Percentiles rank a stretch among this genome's conserved stretches.
phyloP scores from a whole-genome alignment of 495 filamentous ascomycete species.

The Xylaria nigripes region DNA sequence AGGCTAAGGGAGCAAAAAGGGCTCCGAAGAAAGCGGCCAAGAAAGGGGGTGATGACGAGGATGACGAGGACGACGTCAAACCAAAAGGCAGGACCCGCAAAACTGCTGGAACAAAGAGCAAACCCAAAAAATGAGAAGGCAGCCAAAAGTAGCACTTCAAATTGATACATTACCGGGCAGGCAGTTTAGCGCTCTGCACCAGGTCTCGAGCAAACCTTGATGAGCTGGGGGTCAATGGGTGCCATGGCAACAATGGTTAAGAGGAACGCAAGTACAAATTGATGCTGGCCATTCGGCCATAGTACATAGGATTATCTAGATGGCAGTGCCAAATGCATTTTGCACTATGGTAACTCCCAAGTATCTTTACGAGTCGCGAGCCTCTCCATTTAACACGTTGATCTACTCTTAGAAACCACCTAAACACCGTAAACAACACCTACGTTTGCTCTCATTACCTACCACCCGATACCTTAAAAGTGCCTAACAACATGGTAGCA shows the following conservation, averaged over 20 bases:
- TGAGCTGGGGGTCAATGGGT: background rate
- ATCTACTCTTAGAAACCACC: background rate
- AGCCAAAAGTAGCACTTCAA: background rate
- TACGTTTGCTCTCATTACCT: too few relatives aligned
- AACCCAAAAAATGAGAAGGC: constrained; percentile 28
- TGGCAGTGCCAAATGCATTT: background rate
- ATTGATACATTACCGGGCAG: background rate
- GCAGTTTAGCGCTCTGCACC: background rate
- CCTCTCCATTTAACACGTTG: background rate
- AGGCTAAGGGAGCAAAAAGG: constrained; percentile 47
- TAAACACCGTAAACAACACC: background rate
- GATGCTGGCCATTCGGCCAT: background rate
- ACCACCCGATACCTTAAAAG: too few relatives aligned
- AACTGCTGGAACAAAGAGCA: constrained; percentile 31
- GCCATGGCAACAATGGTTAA: background rate
- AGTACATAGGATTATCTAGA: background rate
- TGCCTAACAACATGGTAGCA: too few relatives aligned
- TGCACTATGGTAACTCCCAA: background rate
- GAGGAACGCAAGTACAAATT: background rate
- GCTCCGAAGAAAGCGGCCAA: constrained; percentile 50
- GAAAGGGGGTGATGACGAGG: constrained; percentile 40
- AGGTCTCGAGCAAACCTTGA: background rate
- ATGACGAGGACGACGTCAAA: constrained; percentile 32
- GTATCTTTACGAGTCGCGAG: background rate
- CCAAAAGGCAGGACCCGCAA: constrained; percentile 43